Conservation (phyloP, 768 basidiomycete species). For the Suillus spraguei region DNA sequence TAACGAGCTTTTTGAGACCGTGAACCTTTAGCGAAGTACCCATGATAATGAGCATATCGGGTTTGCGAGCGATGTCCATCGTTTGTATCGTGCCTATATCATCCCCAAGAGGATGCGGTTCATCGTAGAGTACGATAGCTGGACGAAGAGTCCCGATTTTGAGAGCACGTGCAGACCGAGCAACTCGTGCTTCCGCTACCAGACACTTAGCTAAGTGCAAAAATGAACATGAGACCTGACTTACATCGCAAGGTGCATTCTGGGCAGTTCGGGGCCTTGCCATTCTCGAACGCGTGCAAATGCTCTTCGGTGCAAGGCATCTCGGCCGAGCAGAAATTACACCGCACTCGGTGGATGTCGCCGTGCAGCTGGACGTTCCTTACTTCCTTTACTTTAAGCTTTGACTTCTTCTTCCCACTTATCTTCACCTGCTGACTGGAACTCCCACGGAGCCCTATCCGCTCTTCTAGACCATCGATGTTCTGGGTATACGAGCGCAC, state of each 20-base stretch:
- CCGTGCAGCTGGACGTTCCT: slow-evolving; percentile 94
- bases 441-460: slow-evolving; percentile 71
- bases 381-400: slow-evolving; percentile 68
- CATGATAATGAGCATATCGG: slow-evolving; percentile 95
- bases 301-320: slow-evolving; percentile 69
- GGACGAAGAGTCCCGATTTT: slow-evolving; percentile 88
- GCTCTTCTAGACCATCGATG: slow-evolving; percentile 92
- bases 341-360: slow-evolving; percentile 89
- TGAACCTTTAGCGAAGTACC: slow-evolving; percentile 97
- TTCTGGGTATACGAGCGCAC: slow-evolving; percentile 96
- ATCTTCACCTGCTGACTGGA: slow-evolving; percentile 53
- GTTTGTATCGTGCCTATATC: slow-evolving; percentile 85
- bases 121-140: slow-evolving; percentile 93
- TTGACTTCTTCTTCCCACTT: slow-evolving; percentile 68
- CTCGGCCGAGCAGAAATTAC: slow-evolving; percentile 80
- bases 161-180: slow-evolving; percentile 78
- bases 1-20: slow-evolving; percentile 90
- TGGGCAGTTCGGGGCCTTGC: slow-evolving; percentile 81
- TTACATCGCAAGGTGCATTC: slow-evolving; percentile 82
- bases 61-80: slow-evolving; percentile 73
- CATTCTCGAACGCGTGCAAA: slow-evolving; percentile 63
- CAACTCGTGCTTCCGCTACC: slow-evolving; percentile 74
- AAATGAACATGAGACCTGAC: slow-evolving; percentile 32
- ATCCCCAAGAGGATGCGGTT: slow-evolving; percentile 89
- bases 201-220: slow-evolving; percentile 11